A percentile compares a stretch with the other conserved stretches of the same genome.
Conservation (phyloP, 768 basidiomycete species). For the Mycena kentingensis region DNA sequence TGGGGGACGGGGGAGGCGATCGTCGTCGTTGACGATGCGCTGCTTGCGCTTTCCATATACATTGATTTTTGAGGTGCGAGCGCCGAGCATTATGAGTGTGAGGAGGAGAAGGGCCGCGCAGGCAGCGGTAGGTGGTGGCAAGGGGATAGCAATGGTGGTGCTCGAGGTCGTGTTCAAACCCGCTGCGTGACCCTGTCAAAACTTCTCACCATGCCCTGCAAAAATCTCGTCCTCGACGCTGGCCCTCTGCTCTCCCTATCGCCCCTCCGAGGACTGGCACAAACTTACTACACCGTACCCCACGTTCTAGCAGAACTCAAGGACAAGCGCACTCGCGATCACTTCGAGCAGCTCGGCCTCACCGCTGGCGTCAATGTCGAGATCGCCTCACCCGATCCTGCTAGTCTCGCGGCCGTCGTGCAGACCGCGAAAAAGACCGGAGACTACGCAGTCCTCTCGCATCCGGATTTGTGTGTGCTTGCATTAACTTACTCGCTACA, state of each 20-base stretch:
- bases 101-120: slow-evolving; percentile 18
- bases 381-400: slow-evolving; percentile 68
- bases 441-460: slow-evolving; percentile 90
- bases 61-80: slow-evolving; percentile 65
- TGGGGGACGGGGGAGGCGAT: slow-evolving; percentile 31
- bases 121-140: slow-evolving; percentile 23
- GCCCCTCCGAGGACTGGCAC: slow-evolving; percentile 86
- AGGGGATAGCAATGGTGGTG: neutral
- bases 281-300: slow-evolving; percentile 84
- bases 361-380: slow-evolving; percentile 75
- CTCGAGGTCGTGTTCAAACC: neutral
- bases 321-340: slow-evolving; percentile 84
- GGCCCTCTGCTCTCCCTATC: slow-evolving; percentile 89
- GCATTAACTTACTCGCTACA: slow-evolving; percentile 85
- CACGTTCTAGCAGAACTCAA: slow-evolving; percentile 89
- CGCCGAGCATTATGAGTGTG: slow-evolving; percentile 65
- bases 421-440: slow-evolving; percentile 94
- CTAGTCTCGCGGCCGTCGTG: slow-evolving; percentile 76
- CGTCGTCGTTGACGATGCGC: slow-evolving; percentile 55
- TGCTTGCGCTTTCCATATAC: slow-evolving; percentile 65
- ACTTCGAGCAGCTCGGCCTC: slow-evolving; percentile 78
- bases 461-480: slow-evolving; percentile 87
- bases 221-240: slow-evolving; percentile 87
- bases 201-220: slow-evolving; percentile 53
- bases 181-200: neutral